A percentile compares a stretch with the other conserved stretches of the same genome.
phyloP scores from a whole-genome alignment of 352 stramenopile species.

The Phytophthora colocasiae region DNA sequence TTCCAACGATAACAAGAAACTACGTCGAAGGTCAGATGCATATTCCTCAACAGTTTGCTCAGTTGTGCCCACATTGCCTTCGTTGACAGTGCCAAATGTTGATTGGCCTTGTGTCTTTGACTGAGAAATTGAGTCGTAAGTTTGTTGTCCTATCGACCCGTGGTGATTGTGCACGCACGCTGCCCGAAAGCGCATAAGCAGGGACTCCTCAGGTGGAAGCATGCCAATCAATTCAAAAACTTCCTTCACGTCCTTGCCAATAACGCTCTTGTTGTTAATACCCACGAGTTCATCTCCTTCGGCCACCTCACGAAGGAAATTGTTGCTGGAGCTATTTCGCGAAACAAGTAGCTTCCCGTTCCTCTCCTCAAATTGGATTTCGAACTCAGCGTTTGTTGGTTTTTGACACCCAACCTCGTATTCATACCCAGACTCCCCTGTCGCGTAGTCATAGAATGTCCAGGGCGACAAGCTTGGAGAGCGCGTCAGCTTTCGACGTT shows the following conservation, averaged over 20 bases:
- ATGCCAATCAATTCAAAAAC: slow-evolving; percentile 42
- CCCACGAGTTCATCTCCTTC: slow-evolving; percentile 70
- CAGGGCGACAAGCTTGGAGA: slow-evolving; percentile 69
- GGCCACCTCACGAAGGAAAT: slow-evolving; percentile 34
- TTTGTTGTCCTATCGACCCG: slow-evolving; percentile 1
- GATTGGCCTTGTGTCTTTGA: slow-evolving; percentile 15
- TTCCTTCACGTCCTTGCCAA: slow-evolving; percentile 46
- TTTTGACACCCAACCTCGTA: slow-evolving; percentile 74
- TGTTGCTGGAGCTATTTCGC: slow-evolving; percentile 31
- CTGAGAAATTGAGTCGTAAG: slow-evolving; percentile 22
- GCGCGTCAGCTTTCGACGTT: slow-evolving; percentile 32
- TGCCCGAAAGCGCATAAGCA: slow-evolving; percentile 61
- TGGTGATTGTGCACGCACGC: slow-evolving; percentile 31
- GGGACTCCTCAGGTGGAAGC: slow-evolving; percentile 37
- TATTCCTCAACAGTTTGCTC: slow-evolving; percentile 38
- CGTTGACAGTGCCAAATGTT: slow-evolving; percentile 15
- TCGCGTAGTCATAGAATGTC: slow-evolving; percentile 78
- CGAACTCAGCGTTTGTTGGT: slow-evolving; percentile 36
- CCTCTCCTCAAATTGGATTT: slow-evolving; percentile 52
- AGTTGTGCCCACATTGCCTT: neutral
- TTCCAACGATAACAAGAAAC: slow-evolving; percentile 46
- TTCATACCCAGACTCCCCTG: slow-evolving; percentile 68
- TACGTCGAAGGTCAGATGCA: slow-evolving; percentile 41
- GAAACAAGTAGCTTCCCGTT: slow-evolving; percentile 51
- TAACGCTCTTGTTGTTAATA: slow-evolving; percentile 63